Evolutionary conservation across 106 monocot species (phyloP).

Genomic region (Allium fistulosum): DNA sequence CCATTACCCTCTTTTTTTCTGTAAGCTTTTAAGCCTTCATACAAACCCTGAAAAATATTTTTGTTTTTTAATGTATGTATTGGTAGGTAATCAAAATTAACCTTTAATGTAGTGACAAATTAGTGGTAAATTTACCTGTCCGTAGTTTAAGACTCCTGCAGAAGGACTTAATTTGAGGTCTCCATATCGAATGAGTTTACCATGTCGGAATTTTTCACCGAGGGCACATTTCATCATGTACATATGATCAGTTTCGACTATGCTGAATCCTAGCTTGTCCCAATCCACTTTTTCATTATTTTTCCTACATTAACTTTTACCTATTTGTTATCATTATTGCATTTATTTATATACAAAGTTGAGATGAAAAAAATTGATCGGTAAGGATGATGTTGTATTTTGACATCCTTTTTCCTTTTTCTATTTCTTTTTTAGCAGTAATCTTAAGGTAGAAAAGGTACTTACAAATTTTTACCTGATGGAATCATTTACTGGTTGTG

Average conservation of each 20-base stretch:
- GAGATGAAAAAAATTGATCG: too few species aligned
- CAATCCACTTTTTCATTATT: slow-evolving; percentile 42
- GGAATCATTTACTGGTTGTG: slow-evolving; percentile 5
- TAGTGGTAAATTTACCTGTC: slow-evolving; percentile 24
- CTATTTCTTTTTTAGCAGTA: too few species aligned
- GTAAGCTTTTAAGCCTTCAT: slow-evolving; percentile 41
- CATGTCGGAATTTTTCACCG: slow-evolving; percentile 25
- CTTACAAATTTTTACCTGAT: not conserved
- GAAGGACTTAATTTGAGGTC: slow-evolving; percentile 57
- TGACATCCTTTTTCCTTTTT: too few species aligned
- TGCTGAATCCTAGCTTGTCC: slow-evolving; percentile 50
- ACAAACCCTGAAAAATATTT: slow-evolving; percentile 12
- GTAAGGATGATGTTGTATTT: too few species aligned
- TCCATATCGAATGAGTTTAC: slow-evolving; percentile 30
- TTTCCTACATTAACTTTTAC: slow-evolving; percentile 11
- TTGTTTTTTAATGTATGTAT: not conserved
- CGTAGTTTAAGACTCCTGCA: slow-evolving; percentile 50
- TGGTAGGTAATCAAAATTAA: not conserved
- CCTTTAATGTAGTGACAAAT: not conserved
- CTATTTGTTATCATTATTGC: not conserved
- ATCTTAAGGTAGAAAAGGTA: too few species aligned
- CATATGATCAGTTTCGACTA: slow-evolving; percentile 52
- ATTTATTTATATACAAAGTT: too few species aligned
- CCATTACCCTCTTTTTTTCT: slow-evolving; percentile 13
- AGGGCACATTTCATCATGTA: slow-evolving; percentile 41